Percentiles rank a stretch among this genome's conserved stretches.
Evolutionary conservation across 2,329 filamentous ascomycete species (phyloP).

Genomic region (Rasamsonia emersonii): DNA sequence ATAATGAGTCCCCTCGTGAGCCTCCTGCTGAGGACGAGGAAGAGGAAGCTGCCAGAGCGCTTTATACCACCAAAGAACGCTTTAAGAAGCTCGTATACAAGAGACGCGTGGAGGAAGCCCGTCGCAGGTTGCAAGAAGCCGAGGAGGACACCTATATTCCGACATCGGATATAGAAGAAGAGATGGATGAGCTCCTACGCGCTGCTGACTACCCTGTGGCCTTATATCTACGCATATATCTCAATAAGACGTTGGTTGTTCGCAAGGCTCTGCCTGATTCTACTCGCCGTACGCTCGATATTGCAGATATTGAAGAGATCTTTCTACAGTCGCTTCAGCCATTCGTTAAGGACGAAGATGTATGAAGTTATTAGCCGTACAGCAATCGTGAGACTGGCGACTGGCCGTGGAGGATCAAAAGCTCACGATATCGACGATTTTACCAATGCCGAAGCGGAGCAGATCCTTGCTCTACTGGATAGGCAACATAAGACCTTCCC

Average conservation of each 20-base stretch:
- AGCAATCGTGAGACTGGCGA: background rate
- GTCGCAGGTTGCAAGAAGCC: background rate
- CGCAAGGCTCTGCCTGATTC: background rate
- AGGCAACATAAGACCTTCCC: too few relatives aligned
- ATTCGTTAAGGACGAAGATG: background rate
- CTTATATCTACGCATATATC: background rate
- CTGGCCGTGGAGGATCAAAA: background rate
- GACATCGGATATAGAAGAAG: background rate
- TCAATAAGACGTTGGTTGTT: background rate
- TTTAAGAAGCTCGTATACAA: background rate
- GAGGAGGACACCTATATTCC: background rate
- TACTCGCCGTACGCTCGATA: background rate
- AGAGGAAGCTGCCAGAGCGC: background rate
- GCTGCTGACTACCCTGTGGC: background rate
- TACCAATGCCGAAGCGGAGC: too few relatives aligned
- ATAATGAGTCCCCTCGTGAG: too few relatives aligned
- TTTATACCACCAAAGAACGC: background rate
- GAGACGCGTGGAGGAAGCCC: background rate
- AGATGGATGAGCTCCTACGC: background rate
- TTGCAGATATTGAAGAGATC: background rate
- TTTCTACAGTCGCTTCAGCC: background rate
- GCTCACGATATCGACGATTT: background rate
- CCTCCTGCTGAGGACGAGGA: background rate
- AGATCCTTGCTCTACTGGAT: too few relatives aligned
- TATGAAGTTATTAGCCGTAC: background rate